Base-by-base conservation (phyloP, 2,329 filamentous ascomycete species). In the Drechslerella stenobrocha region DNA sequence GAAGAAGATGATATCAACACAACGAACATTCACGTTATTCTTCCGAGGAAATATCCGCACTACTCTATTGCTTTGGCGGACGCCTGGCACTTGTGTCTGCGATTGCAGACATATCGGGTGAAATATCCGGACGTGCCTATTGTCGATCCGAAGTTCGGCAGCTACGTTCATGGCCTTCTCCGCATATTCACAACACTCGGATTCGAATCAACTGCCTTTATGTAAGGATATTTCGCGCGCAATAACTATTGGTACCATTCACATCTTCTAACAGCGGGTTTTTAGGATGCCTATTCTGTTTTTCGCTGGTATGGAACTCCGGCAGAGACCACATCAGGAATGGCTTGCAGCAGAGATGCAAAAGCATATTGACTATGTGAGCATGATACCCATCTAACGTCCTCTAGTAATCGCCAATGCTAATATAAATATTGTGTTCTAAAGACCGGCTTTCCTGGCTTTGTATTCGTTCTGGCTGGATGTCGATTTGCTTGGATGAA, bases 401-500 rank as follows among this genome's bases (percentile, higher is more conserved):
- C 26, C 11, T 34, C 20, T 3, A 0, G 7, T 4, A 11, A 24
- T 53, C 1, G 5, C 18, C 0, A 26, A 48, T 42, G n/a, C 48
- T 44, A 44, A 45, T 20, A 35, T 22, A 11, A 28, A 2, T 40
- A 2, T 5, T 59, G 35, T 4, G 22, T 20, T 28, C 11, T 70
- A 73, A n/a, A n/a, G 65, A 72, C 70, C 18, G 71, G 71, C 22
- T 71, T 73, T 45, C 60, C 71, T 24, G 71, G 63, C 3, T 67
- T 73, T 51, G 52, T 61, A 13, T 73, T 72, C 56, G 40, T 73
- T 26, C 60, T 65, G 24, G 71, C 72, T n/a, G 71, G 71, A 13
- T 70, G 71, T 13, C 61, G 70, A 7, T 73, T 71, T 37, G 66
- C 71, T 24, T 73, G 70, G 71, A 64, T 71, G 52, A 73, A 72